Evolutionary conservation across 208 protist species (phyloP), one percentile per base, ranked within the genome.

Genomic region (Acanthamoeba royreba): DNA sequence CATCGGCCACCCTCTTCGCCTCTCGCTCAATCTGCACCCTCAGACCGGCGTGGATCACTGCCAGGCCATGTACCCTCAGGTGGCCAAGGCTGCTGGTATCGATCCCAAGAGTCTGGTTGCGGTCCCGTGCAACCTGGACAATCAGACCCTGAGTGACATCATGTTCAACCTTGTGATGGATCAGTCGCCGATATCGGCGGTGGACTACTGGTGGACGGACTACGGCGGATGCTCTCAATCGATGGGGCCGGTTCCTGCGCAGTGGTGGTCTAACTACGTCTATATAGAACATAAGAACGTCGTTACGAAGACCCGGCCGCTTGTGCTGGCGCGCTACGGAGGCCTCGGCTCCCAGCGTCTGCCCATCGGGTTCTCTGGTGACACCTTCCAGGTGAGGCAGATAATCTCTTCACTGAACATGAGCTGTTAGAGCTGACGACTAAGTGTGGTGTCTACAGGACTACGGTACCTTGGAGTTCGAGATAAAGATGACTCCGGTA

Each of bases 291-390:
- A 66, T 19, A 66, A 35, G 55, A 66, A 66, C 55, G 55, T 66
- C 22, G 55, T 31, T 9, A 31, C n/a, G 2, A 66, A 66, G 55
- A 8, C 13, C n/a, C 55, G 55, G 55, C 55, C 55, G 19, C 87
- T 92, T 46, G n/a, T 92, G 1, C 42, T 87, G 0, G 28, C 46
- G 1, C 89, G 95, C 72, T 97, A 52, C 28, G 96, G 96, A 31
- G 96, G 96, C 17, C 45, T 97, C 17, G 96, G 96, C 63, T 95
- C 96, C 46, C 94, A 96, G 35, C 81, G 96, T n/a, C 97, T 97
- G 85, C 96, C 55, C 9, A 53, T 96, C 4, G 95, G 95, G 28
- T 96, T 96, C 52, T 94, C 55, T 25, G 95, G 96, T 53, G 96
- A 97, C 92, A 95, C 96, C 15, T 35, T 88, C 7, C 86, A 90